phyloP scores from a whole-genome alignment of 2,329 filamentous ascomycete species.

The Ascosphaera aggregata region DNA sequence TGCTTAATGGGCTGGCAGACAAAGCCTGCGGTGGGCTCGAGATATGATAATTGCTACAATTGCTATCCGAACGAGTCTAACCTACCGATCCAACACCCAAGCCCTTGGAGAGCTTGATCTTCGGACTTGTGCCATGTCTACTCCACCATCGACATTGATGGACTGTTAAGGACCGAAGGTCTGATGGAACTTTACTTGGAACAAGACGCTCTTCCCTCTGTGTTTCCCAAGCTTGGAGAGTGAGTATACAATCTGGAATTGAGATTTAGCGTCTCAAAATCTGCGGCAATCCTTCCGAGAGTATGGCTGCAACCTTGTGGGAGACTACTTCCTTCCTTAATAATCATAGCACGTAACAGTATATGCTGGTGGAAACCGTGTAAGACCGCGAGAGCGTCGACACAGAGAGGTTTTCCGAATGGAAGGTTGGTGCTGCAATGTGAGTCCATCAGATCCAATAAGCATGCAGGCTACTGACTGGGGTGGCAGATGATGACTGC shows the following conservation, averaged over 20 bases:
- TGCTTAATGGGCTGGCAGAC: conserved; percentile 4
- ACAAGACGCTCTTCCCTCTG: conserved; percentile 20
- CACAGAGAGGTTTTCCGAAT: conserved; percentile 12
- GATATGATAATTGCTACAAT: conserved; percentile 33
- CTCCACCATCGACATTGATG: conserved; percentile 36
- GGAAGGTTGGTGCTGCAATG: conserved; percentile 27
- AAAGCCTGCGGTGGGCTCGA: conserved; percentile 31
- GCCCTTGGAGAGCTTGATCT: conserved; percentile 30
- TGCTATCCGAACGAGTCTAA: conserved; percentile 26
- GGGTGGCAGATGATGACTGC: conserved; percentile 24
- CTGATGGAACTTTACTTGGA: conserved; percentile 20
- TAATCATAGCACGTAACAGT: conserved; percentile 23
- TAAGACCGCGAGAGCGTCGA: conserved; percentile 23
- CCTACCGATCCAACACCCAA: conserved; percentile 28
- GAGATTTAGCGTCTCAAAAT: conserved; percentile 20
- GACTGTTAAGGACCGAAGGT: conserved; percentile 17
- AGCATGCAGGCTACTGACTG: neutral
- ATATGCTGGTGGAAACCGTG: conserved; percentile 24
- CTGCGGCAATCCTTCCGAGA: conserved; percentile 12
- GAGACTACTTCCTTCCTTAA: conserved; percentile 16
- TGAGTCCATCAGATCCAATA: conserved; percentile 9
- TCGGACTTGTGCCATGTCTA: conserved; percentile 30
- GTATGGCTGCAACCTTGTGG: conserved; percentile 16
- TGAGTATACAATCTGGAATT: conserved; percentile 19
- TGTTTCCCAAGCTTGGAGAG: conserved; percentile 18